Evolutionary conservation across 371 early-diverging fungal species (phyloP).

Genomic region (Phascolomyces articulosus): DNA sequence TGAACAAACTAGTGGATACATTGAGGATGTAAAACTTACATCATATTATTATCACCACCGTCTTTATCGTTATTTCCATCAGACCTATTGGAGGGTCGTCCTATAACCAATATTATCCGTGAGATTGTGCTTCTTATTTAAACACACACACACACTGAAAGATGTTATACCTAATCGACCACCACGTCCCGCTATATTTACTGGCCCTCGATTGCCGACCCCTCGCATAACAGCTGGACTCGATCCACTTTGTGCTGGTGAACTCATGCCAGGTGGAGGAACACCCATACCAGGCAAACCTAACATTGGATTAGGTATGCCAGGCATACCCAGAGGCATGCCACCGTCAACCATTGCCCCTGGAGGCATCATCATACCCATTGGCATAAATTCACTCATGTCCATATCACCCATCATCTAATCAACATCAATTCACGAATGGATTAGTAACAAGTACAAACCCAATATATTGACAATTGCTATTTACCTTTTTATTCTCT

Average conservation of each 20-base stretch:
- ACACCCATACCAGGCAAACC: constrained; percentile 28
- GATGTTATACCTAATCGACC: neutral
- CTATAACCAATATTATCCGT: neutral
- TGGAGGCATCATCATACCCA: constrained; percentile 75
- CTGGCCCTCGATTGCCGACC: constrained; percentile 1
- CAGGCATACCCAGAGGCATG: constrained; percentile 25
- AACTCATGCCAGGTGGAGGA: constrained; percentile 18
- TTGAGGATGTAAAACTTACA: constrained; percentile 11
- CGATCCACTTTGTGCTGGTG: constrained; percentile 10
- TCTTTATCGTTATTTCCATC: constrained; percentile 9
- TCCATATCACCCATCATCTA: constrained; percentile 49
- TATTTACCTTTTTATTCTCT: constrained; percentile 56
- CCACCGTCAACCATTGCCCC: constrained; percentile 82
- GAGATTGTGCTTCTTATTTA: neutral
- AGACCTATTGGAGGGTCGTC: constrained; percentile 7
- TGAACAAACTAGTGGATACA: no score
- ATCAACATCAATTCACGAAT: neutral
- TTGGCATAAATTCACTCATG: constrained; percentile 47
- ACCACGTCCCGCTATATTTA: neutral
- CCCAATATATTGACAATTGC: neutral
- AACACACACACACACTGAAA: neutral
- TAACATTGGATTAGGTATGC: constrained; percentile 29
- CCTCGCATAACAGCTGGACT: constrained; percentile 5
- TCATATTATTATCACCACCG: constrained; percentile 2
- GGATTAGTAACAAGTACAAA: neutral